These are phyloP conservation scores for Pseudonitzschia delicatissima DNA, from an alignment of 108 stramenopile species.

Conservation along the genomic window DNA sequence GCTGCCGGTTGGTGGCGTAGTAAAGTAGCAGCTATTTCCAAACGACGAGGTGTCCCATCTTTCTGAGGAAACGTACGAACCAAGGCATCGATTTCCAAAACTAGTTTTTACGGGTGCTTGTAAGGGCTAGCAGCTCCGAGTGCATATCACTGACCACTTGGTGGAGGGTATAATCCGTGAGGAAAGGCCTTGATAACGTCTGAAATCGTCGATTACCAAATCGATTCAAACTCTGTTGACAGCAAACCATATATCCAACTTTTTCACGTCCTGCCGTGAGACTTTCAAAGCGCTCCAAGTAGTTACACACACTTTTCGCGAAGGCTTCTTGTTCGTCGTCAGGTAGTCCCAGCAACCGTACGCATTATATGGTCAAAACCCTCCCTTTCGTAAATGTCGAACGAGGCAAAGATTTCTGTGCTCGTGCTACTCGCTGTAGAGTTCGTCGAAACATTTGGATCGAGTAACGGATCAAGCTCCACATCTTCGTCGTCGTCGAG, in stretches of 20 bases:
- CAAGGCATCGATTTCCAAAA: conserved; percentile 30
- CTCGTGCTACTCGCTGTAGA: conserved; percentile 27
- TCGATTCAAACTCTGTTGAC: conserved; percentile 53
- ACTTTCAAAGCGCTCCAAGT: conserved; percentile 50
- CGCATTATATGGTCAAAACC: conserved; percentile 52
- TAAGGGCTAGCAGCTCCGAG: conserved; percentile 40
- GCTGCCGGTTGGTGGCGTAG: conserved; percentile 45
- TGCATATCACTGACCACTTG: conserved; percentile 53
- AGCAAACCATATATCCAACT: conserved; percentile 53
- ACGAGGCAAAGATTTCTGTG: conserved; percentile 28
- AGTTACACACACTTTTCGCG: conserved; percentile 35
- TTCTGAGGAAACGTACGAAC: conserved; percentile 35
- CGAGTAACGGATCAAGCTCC: not conserved
- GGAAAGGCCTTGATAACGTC: conserved; percentile 18
- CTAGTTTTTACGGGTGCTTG: conserved; percentile 16
- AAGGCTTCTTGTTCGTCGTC: conserved; percentile 27
- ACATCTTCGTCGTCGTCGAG: not conserved
- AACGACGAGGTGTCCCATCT: conserved; percentile 3
- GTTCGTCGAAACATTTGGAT: not conserved
- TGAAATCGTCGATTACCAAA: conserved; percentile 55
- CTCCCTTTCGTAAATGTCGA: conserved; percentile 54
- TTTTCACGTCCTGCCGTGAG: conserved; percentile 41
- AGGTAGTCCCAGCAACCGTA: conserved; percentile 30
- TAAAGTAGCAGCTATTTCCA: conserved; percentile 45
- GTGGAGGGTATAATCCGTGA: conserved; percentile 33